Conservation (phyloP, 345 rosid genomes). For the Ricinus communis region DNA sequence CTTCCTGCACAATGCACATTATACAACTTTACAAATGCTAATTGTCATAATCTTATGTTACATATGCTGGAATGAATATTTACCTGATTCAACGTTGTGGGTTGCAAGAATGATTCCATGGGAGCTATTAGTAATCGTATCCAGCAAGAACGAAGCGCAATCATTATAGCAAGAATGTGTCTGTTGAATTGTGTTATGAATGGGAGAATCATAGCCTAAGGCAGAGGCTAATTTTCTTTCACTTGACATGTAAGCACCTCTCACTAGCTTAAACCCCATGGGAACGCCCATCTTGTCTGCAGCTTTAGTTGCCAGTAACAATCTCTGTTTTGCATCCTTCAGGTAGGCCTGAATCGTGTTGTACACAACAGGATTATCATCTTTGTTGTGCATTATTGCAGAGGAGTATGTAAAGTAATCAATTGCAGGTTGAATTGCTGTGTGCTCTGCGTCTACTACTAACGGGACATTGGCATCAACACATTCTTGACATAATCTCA, state of each 20-base stretch:
- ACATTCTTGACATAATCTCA: slow-evolving; percentile 54
- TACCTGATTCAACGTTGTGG: slow-evolving; percentile 87
- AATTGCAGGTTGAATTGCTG: slow-evolving; percentile 73
- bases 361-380: slow-evolving; percentile 51
- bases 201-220: slow-evolving; percentile 67
- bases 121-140: slow-evolving; percentile 48
- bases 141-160: slow-evolving; percentile 72
- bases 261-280: slow-evolving; percentile 76
- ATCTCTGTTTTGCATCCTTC: slow-evolving; percentile 72
- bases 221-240: slow-evolving; percentile 61
- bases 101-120: slow-evolving; percentile 82
- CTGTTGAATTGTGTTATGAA: slow-evolving; percentile 64
- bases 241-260: slow-evolving; percentile 88
- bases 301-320: slow-evolving; percentile 45
- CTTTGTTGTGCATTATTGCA: slow-evolving; percentile 49
- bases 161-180: slow-evolving; percentile 78
- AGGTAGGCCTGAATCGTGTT: slow-evolving; percentile 78
- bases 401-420: slow-evolving; percentile 75
- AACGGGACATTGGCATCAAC: slow-evolving; percentile 53
- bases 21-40: too few species aligned
- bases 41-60: background rate
- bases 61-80: too few species aligned
- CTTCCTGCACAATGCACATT: slow-evolving; percentile 40
- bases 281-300: slow-evolving; percentile 61
- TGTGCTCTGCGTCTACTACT: slow-evolving; percentile 77